Conservation (phyloP, 2,329 filamentous ascomycete species). For the Zymoseptoria crescenta region DNA sequence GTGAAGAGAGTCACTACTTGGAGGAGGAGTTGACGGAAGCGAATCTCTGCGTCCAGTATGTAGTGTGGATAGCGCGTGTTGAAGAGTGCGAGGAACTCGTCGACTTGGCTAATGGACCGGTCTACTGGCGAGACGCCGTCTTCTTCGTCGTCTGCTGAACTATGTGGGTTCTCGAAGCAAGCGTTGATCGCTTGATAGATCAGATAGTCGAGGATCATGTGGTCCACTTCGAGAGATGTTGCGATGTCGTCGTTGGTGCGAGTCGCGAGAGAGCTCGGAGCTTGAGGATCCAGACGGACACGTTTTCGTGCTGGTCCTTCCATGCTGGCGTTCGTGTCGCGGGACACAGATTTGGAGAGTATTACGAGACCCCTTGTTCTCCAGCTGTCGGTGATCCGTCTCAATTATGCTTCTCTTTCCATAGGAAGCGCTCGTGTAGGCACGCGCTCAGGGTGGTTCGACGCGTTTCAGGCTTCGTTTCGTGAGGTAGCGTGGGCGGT, state of each 20-base stretch:
- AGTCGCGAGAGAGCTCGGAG: conserved; percentile 7
- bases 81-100: conserved; percentile 40
- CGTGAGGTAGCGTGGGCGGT: not conserved
- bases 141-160: not conserved
- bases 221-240: conserved; percentile 42
- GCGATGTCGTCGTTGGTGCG: conserved; percentile 24
- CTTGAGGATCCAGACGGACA: not conserved
- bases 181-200: conserved; percentile 39
- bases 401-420: not conserved
- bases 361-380: not conserved
- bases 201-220: conserved; percentile 51
- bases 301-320: not conserved
- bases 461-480: conserved; percentile 9
- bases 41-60: conserved; percentile 32
- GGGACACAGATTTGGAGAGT: not conserved
- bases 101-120: conserved; percentile 14
- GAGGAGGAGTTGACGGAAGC: conserved; percentile 43
- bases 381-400: not conserved
- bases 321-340: not conserved
- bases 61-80: conserved; percentile 32
- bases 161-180: conserved; percentile 29
- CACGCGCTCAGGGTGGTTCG: conserved; percentile 6
- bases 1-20: conserved; percentile 41
- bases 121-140: conserved; percentile 2
- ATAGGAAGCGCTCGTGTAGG: not conserved